Evolutionary conservation across 139 green algal genomes (phyloP).

Genomic region (Chlorella ohadii): DNA sequence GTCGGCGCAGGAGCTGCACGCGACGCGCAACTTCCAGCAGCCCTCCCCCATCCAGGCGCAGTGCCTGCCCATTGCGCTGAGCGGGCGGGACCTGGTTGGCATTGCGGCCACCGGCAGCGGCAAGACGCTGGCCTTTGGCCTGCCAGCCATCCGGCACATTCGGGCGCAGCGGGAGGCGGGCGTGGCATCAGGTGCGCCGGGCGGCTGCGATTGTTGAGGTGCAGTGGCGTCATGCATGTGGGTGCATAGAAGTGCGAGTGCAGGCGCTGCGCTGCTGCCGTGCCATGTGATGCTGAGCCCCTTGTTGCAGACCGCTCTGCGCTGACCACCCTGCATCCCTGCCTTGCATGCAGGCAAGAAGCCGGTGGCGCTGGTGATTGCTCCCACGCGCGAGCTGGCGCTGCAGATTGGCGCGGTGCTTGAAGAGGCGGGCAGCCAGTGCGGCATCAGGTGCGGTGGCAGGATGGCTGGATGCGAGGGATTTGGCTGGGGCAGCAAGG

Average conservation of each 20-base stretch:
- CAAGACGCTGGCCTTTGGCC: constrained; percentile 88
- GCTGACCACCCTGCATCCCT: no score
- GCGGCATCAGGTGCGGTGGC: constrained; percentile 40
- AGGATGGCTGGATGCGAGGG: no score
- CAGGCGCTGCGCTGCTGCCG: no score
- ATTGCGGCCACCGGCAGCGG: constrained; percentile 89
- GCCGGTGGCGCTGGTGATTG: constrained; percentile 80
- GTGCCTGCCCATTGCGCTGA: constrained; percentile 84
- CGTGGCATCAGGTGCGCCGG: neutral
- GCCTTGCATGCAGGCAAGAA: constrained; percentile 49
- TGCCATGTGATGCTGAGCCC: no score
- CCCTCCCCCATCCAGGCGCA: constrained; percentile 89
- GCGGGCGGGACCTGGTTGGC: constrained; percentile 86
- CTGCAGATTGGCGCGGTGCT: constrained; percentile 85
- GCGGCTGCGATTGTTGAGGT: neutral
- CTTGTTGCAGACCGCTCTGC: no score
- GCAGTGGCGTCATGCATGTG: neutral
- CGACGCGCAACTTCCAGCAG: constrained; percentile 65
- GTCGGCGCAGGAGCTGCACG: constrained; percentile 68
- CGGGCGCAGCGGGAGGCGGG: constrained; percentile 56
- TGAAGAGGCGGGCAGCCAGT: constrained; percentile 64
- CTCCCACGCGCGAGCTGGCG: constrained; percentile 94
- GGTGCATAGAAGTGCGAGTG: no score
- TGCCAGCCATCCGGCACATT: constrained; percentile 87
- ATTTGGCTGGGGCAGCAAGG: no score